Evolutionary conservation across 176 grass and related monocot genomes (phyloP), one percentile per base, ranked within the genome.

Genomic region (Puya raimondii): DNA sequence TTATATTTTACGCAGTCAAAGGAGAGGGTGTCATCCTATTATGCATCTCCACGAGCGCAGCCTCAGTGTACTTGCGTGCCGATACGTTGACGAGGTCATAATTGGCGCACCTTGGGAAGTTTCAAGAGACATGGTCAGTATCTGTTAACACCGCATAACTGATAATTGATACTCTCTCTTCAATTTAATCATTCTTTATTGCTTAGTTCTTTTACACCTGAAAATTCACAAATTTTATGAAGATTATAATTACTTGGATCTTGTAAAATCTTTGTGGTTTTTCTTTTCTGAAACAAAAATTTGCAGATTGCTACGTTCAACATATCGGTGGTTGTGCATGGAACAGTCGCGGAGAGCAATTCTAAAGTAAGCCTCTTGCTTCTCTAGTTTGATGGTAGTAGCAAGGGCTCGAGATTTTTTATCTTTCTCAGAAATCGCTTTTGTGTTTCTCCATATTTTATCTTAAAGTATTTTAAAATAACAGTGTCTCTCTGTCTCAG

Each of bases 51-150:
- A 96, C 71, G 92, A 96, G 71, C 84, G 93, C 52, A 87, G 83
- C 75, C 89, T 96, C 64, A 87, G 93, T 82, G 93, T 90, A 2
- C 89, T 96, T 83, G 81, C 88, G 11, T 96, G 89, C 64, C 86
- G 88, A 51, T 96, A 96, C 77, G 93, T 96, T 29, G 93, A 96
- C 23, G 93, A 96, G 86, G 88, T 96, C 70, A 96, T 96, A 64
- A 96, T 96, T 65, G 92, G 92, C 2, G 88, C 92, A 51, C 92
- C 92, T 79, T 89, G 86, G 92, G 85, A 87, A 65, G 81, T 96
- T 84, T 91, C 88, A 2, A 91, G 79, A 81, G 92, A 96, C 80
- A 91, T 91, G 92, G 92, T 91, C 83, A 52, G 78, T 72, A 70
- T 49, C 22, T 23, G 51, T 72, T 26, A 58, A 64, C 5, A 14